Evolutionary conservation across 257 asterid genomes (phyloP).

Genomic region (Solanum neorickii): DNA sequence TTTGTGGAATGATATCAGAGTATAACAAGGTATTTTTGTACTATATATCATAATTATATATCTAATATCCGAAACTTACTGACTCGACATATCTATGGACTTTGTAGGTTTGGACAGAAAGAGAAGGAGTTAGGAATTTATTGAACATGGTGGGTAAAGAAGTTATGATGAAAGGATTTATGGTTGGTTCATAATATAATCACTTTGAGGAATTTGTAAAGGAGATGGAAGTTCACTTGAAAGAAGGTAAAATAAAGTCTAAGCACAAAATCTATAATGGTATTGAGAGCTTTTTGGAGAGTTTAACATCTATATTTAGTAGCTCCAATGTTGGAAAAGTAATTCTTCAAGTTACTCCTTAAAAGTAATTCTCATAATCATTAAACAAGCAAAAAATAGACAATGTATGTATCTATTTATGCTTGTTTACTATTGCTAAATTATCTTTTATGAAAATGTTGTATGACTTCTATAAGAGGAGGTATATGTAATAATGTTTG

Average conservation of each 20-base stretch:
- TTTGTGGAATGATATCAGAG: neutral
- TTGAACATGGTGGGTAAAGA: neutral
- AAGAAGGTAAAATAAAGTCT: neutral
- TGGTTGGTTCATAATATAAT: neutral
- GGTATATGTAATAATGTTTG: no score
- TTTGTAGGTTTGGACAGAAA: neutral
- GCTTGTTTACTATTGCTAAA: neutral
- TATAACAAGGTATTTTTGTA: neutral
- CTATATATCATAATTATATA: neutral
- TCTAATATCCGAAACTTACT: neutral
- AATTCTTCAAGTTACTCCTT: neutral
- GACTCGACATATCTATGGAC: neutral
- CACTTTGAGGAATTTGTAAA: neutral
- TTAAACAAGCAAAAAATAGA: neutral
- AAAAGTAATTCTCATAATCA: neutral
- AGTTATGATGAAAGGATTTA: neutral
- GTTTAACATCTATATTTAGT: neutral
- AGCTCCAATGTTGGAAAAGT: neutral
- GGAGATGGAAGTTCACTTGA: neutral
- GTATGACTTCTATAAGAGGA: neutral
- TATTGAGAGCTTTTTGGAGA: neutral
- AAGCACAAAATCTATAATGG: neutral
- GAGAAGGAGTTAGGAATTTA: neutral
- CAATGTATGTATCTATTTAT: neutral
- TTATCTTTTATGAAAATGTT: neutral